Evolutionary conservation across 2,329 filamentous ascomycete genomes (phyloP).

Genomic region (Aspergillus pseudoterreus): DNA sequence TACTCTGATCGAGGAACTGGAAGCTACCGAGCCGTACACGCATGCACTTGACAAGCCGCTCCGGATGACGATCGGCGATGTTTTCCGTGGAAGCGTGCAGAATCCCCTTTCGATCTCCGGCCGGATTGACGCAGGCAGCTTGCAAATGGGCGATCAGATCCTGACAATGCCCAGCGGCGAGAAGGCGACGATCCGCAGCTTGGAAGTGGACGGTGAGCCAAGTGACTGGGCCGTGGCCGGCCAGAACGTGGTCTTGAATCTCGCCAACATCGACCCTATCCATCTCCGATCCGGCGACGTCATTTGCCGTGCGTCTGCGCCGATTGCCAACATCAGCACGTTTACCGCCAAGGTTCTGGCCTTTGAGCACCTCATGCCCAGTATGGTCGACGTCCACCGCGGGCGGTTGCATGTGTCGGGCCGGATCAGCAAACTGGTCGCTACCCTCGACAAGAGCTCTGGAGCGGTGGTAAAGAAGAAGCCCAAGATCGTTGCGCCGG

Average conservation of each 20-base stretch:
- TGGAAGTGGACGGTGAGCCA: conserved; percentile 70
- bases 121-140: conserved; percentile 74
- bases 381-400: conserved; percentile 82
- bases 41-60: conserved; percentile 74
- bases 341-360: conserved; percentile 84
- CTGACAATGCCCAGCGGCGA: conserved; percentile 78
- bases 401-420: conserved; percentile 78
- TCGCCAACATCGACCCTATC: conserved; percentile 78
- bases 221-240: conserved; percentile 90
- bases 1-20: conserved; percentile 79
- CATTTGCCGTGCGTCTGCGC: conserved; percentile 65
- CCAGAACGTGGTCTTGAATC: conserved; percentile 79
- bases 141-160: conserved; percentile 80
- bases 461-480: conserved; percentile 77
- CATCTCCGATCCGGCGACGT: conserved; percentile 84
- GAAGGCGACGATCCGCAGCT: conserved; percentile 72
- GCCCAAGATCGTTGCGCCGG: conserved; percentile 78
- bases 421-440: conserved; percentile 67
- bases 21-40: conserved; percentile 70
- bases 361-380: conserved; percentile 85
- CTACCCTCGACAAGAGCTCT: conserved; percentile 72
- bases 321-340: conserved; percentile 66
- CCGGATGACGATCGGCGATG: conserved; percentile 80
- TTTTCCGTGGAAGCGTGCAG: conserved; percentile 74
- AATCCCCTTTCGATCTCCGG: conserved; percentile 83